Base-by-base conservation (phyloP, 192 early-diverging fungal species). In the Dissophora ornata region DNA sequence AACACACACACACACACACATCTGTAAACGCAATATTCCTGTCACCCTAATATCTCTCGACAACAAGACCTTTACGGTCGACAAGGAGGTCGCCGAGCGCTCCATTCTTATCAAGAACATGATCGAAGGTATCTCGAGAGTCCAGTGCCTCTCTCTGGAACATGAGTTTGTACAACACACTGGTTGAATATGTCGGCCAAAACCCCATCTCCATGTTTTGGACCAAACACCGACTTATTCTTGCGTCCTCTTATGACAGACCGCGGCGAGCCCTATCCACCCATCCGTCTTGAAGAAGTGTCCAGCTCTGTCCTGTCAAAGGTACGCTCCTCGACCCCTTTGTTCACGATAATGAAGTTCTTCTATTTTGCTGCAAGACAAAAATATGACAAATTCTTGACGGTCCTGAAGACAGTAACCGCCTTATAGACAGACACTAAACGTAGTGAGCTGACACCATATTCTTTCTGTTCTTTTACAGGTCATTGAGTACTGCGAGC, bases 401-500 rank as follows among this genome's bases (percentile, higher is more conserved):
- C 36, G 12, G 12, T n/a, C n/a, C n/a, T n/a, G n/a, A n/a, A n/a
- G n/a, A n/a, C n/a, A n/a, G n/a, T n/a, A n/a, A n/a, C n/a, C n/a
- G n/a, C n/a, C n/a, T n/a, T n/a, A n/a, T n/a, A n/a, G n/a, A n/a
- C n/a, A n/a, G n/a, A n/a, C n/a, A n/a, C 36, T 9, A 12, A 38
- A 9, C 36, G 36, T 12, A 38, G 12, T 38, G n/a, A n/a, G 36
- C 44, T 45, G 44, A 45, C 44, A 9, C 4, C 18, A 9, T n/a
- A 16, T n/a, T 7, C 16, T 32, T 46, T 30, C 9, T 36, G 41
- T 21, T 44, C 34, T 47, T 10, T 16, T 12, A 6, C 55, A 88
- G 87, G 85, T 94, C 30, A 92, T 94, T 45, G 90, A 92, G 64
- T 94, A 90, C 87, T 92, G 90, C 69, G 85, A 83, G 55, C 86